Percentiles rank a stretch among this genome's conserved stretches.
These are phyloP conservation scores for Castanea sativa DNA, from an alignment of 306 rosid genomes.

Conservation along the genomic window DNA sequence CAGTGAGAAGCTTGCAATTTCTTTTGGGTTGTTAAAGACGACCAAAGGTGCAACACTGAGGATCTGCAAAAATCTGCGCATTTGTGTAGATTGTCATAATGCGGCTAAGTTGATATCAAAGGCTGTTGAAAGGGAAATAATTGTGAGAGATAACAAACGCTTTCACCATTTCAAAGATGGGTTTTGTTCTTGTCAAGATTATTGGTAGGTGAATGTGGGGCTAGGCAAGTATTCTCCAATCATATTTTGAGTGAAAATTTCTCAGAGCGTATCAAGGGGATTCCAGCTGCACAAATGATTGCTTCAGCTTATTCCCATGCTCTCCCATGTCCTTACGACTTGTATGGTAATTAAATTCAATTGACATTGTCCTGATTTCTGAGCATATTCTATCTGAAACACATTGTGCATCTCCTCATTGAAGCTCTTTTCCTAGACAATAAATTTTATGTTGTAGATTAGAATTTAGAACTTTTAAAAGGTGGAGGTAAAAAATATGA, in stretches of 20 bases:
- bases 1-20: constrained; percentile 87
- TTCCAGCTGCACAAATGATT: not conserved
- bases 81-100: constrained; percentile 80
- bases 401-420: too few species aligned
- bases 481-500: too few species aligned
- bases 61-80: constrained; percentile 68
- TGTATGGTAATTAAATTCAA: too few species aligned
- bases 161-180: constrained; percentile 81
- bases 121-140: constrained; percentile 56
- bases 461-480: too few species aligned
- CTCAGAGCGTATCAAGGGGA: not conserved
- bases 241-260: not conserved
- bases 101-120: constrained; percentile 69
- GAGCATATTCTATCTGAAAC: too few species aligned
- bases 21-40: constrained; percentile 59
- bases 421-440: too few species aligned
- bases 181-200: constrained; percentile 75
- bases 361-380: too few species aligned
- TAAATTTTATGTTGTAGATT: too few species aligned
- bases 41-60: constrained; percentile 57
- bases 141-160: constrained; percentile 80
- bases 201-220: constrained; percentile 48
- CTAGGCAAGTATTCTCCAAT: not conserved
- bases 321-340: too few species aligned
- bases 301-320: not conserved